Percentiles rank a stretch among this genome's conserved stretches.
Evolutionary conservation across 2,329 filamentous ascomycete genomes (phyloP).

Genomic region (Ramularia endophylla): DNA sequence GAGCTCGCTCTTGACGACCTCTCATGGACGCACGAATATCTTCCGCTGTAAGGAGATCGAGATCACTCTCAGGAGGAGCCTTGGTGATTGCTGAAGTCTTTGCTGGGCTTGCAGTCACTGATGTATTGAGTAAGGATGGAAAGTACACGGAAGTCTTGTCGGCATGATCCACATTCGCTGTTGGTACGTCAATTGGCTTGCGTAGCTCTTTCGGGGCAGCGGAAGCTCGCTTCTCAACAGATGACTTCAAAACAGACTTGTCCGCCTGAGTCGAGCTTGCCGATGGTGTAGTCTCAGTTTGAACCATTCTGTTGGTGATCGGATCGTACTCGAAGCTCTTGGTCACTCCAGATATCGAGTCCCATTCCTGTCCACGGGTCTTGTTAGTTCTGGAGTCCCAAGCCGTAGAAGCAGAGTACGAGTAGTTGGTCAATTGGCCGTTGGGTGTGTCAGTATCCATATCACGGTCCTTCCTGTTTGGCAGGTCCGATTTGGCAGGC

Average conservation of each 20-base stretch:
- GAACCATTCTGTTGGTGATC: conserved; percentile 33
- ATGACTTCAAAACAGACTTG: too few species aligned
- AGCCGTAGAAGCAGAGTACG: conserved; percentile 23
- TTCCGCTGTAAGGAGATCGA: conserved; percentile 38
- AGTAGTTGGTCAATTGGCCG: conserved; percentile 18
- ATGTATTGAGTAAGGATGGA: conserved; percentile 22
- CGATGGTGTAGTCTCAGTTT: conserved; percentile 2
- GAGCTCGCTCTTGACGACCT: conserved; percentile 14
- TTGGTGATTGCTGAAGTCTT: conserved; percentile 27
- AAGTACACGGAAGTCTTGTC: conserved; percentile 19
- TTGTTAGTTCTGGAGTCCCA: conserved; percentile 30
- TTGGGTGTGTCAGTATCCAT: conserved; percentile 8
- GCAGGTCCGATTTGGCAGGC: conserved; percentile 2
- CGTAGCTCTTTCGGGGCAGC: conserved; percentile 6
- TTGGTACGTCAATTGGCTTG: conserved; percentile 16
- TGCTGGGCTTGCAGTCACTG: conserved; percentile 9
- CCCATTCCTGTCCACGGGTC: conserved; percentile 26
- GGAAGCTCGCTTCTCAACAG: too few species aligned
- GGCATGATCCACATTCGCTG: conserved; percentile 7
- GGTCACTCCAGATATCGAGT: conserved; percentile 26
- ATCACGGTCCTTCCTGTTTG: conserved; percentile 5
- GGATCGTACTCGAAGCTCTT: conserved; percentile 33
- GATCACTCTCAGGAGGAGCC: conserved; percentile 30
- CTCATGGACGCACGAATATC: conserved; percentile 40
- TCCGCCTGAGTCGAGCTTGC: conserved; percentile 9